Evolutionary conservation across 768 basidiomycete genomes (phyloP), one percentile per base, ranked within the genome.

Genomic region (Russula sp.): DNA sequence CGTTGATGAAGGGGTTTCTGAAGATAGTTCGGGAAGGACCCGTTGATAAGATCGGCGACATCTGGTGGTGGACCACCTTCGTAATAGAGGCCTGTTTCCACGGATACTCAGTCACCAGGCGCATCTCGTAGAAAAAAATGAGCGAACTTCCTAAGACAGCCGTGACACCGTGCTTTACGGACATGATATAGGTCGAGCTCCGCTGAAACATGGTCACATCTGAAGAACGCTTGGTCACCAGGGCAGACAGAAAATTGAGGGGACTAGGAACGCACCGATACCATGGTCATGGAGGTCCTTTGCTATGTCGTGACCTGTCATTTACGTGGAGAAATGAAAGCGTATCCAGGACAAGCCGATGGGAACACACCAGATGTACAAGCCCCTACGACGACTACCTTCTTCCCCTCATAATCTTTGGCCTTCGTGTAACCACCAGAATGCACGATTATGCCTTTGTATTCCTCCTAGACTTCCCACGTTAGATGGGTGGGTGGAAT

Each of bases 41-140:
- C 79, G 42, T 72, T 77, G 48, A 85, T 71, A 27, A 79, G 76
- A 71, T 87, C 86, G 3, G 81, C 83, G n/a, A 80, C 67, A 40
- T 85, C 82, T 83, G 59, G 50, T 18, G 61, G 11, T 8, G 57
- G 55, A 9, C 63, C 67, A 5, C 59, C 65, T 57, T 68, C 67
- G n/a, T 31, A 27, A 44, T 63, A 68, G 9, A 66, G 31, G 20
- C 52, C 65, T 68, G 48, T 32, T 20, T 16, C 37, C 27, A 16
- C 20, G 48, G 9, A 34, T 42, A 7, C 20, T 63, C 7, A 55
- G 53, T 49, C 16, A 7, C 39, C 31, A 50, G 32, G 57, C 10
- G 10, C 6, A 39, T 22, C 7, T 54, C 45, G 9, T 49, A 48
- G 6, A 34, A 47, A 16, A 1, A 1, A 37, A 9, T 27, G 44